These are phyloP conservation scores for Penicillium rolfsii DNA, from an alignment of 2,329 filamentous ascomycete genomes.

Conservation along the genomic window DNA sequence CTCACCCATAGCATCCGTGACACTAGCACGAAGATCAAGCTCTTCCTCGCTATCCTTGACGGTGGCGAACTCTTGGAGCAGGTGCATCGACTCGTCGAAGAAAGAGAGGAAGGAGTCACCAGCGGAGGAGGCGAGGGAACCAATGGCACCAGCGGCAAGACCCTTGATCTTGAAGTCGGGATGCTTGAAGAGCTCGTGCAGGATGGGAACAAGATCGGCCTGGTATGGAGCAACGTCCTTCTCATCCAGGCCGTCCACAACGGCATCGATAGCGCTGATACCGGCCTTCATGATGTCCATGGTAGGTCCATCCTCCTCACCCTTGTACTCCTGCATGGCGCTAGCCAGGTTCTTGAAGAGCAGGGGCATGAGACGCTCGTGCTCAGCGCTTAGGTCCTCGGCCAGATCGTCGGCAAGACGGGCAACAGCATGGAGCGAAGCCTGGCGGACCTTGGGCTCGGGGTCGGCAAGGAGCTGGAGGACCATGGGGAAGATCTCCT, in stretches of 20 bases:
- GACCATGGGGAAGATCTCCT: conserved; percentile 81
- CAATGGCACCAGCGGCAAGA: conserved; percentile 83
- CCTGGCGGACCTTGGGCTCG: conserved; percentile 82
- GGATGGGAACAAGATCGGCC: conserved; percentile 77
- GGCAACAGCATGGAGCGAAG: conserved; percentile 83
- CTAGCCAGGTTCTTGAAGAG: conserved; percentile 87
- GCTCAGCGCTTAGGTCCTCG: conserved; percentile 84
- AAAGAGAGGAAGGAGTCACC: conserved; percentile 85
- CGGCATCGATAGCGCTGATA: conserved; percentile 86
- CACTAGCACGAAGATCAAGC: conserved; percentile 83
- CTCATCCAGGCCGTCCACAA: conserved; percentile 77
- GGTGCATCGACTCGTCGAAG: conserved; percentile 86
- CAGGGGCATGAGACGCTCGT: conserved; percentile 79
- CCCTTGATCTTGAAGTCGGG: conserved; percentile 88
- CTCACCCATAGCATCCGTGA: conserved; percentile 90
- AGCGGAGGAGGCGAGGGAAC: conserved; percentile 84
- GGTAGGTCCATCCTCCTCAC: conserved; percentile 70
- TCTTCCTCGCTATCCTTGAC: conserved; percentile 90
- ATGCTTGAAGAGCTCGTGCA: conserved; percentile 81
- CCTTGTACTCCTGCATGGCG: conserved; percentile 69
- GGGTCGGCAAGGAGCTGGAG: conserved; percentile 79
- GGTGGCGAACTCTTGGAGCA: conserved; percentile 79
- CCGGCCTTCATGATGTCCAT: conserved; percentile 85
- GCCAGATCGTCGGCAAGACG: conserved; percentile 90
- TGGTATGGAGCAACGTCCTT: conserved; percentile 82